phyloP scores from a whole-genome alignment of 2,329 filamentous ascomycete genomes.

The Cryphonectria radicalis region DNA sequence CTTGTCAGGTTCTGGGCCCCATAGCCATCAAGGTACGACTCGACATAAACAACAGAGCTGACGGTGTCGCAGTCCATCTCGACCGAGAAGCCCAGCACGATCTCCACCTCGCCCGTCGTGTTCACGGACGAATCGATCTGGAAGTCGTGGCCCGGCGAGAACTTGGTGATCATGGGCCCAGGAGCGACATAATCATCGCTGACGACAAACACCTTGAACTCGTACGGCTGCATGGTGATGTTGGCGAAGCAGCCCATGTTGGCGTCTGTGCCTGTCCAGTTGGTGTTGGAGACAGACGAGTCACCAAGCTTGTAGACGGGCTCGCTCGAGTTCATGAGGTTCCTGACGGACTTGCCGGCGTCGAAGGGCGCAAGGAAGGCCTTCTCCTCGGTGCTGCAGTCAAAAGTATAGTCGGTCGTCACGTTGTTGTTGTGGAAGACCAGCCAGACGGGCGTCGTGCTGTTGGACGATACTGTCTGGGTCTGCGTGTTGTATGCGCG shows the following conservation, averaged over 20 bases:
- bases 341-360: conserved; percentile 59
- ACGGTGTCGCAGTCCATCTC: conserved; percentile 62
- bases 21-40: conserved; percentile 53
- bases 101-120: conserved; percentile 36
- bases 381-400: conserved; percentile 38
- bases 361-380: conserved; percentile 61
- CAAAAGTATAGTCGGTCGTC: conserved; percentile 55
- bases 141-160: conserved; percentile 63
- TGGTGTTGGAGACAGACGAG: conserved; percentile 41
- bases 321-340: conserved; percentile 50
- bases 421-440: conserved; percentile 53
- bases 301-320: conserved; percentile 51
- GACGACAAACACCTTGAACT: conserved; percentile 63
- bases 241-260: conserved; percentile 53
- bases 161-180: conserved; percentile 60
- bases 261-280: conserved; percentile 26
- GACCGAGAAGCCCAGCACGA: conserved; percentile 61
- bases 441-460: conserved; percentile 52
- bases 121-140: conserved; percentile 49
- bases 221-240: conserved; percentile 57
- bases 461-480: conserved; percentile 54
- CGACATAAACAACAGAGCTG: conserved; percentile 51
- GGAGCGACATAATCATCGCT: conserved; percentile 53
- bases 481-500: conserved; percentile 53
- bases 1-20: conserved; percentile 24